These are phyloP conservation scores for Aspergillus sp. DNA, from an alignment of 2,329 filamentous ascomycete genomes.

Conservation along the genomic window DNA sequence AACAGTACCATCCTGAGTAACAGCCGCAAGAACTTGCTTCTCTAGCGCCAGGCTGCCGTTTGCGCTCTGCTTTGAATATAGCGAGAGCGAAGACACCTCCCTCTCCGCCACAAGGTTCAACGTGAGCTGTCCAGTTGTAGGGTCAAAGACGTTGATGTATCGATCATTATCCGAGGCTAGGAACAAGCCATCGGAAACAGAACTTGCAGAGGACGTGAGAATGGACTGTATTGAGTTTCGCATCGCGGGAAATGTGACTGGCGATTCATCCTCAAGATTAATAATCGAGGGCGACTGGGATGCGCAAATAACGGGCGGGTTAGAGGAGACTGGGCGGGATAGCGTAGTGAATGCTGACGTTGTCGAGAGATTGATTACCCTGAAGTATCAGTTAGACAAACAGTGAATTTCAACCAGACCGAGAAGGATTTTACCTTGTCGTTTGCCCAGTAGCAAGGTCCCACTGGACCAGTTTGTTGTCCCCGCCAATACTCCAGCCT, in stretches of 20 bases:
- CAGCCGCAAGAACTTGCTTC: conserved; percentile 45
- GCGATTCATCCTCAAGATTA: conserved; percentile 40
- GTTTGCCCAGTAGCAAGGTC: conserved; percentile 46
- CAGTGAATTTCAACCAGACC: neutral
- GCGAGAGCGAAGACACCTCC: conserved; percentile 42
- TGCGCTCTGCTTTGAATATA: conserved; percentile 30
- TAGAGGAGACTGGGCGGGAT: conserved; percentile 41
- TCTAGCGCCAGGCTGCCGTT: conserved; percentile 23
- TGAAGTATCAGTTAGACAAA: conserved; percentile 23
- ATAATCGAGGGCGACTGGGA: conserved; percentile 51
- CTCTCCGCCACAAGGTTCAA: conserved; percentile 51
- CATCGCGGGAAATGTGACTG: conserved; percentile 49
- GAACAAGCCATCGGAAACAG: conserved; percentile 39
- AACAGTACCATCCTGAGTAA: conserved; percentile 50
- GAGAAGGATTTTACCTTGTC: conserved; percentile 38
- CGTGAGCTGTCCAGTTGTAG: conserved; percentile 42
- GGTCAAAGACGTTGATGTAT: conserved; percentile 52
- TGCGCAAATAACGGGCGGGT: conserved; percentile 49
- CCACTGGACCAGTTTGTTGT: conserved; percentile 55
- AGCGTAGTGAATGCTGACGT: conserved; percentile 40
- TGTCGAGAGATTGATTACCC: conserved; percentile 45
- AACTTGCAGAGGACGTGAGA: conserved; percentile 40
- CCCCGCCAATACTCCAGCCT: conserved; percentile 55
- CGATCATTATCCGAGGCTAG: conserved; percentile 51
- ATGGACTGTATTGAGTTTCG: conserved; percentile 50